These are phyloP conservation scores for Aspergillus sp. DNA, from an alignment of 2,329 filamentous ascomycete species.

Conservation along the genomic window DNA sequence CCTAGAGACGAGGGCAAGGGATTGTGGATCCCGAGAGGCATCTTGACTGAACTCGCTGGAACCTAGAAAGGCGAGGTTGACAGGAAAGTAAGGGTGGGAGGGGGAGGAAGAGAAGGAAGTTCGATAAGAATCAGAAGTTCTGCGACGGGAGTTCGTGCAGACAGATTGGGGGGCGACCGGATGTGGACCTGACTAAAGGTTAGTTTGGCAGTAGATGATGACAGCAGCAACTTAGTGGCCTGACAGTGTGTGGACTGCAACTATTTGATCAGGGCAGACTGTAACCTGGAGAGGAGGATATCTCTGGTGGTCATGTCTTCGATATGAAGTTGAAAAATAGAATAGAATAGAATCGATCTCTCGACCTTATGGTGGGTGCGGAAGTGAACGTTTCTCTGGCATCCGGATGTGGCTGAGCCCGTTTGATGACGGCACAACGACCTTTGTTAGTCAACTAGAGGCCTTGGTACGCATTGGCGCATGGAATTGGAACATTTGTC, in stretches of 20 bases:
- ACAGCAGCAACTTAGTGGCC: conserved; percentile 1
- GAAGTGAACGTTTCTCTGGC: background rate
- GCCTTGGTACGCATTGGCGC: no score
- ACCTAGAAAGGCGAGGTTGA: conserved; percentile 3
- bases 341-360: no score
- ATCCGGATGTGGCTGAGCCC: background rate
- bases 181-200: conserved; percentile 19
- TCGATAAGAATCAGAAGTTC: conserved; percentile 9
- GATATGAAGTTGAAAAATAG: no score
- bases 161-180: conserved; percentile 20
- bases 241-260: background rate
- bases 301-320: no score
- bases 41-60: conserved; percentile 25
- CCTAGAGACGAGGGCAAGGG: conserved; percentile 49
- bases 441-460: background rate
- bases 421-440: background rate
- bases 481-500: background rate
- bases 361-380: background rate
- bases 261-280: no score
- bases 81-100: background rate
- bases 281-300: no score
- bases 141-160: conserved; percentile 16
- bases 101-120: conserved; percentile 11
- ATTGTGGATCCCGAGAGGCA: conserved; percentile 48
- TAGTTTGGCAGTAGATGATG: conserved; percentile 20